Conservation (phyloP, 345 rosid genomes). For the Raphanus sativus region DNA sequence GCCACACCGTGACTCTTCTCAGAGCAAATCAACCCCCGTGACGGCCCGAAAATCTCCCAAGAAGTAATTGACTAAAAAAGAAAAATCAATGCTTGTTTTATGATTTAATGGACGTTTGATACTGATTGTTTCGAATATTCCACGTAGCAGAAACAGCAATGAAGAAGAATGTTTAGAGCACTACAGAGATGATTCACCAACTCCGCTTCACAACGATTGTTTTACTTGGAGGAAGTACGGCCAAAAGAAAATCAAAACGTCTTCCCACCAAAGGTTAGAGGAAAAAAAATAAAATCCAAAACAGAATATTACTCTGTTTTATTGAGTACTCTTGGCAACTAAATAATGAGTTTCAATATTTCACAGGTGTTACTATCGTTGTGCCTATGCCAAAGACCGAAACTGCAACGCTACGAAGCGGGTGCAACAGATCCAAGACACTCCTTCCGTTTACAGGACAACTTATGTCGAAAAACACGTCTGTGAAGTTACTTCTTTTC, state of each 20-base stretch:
- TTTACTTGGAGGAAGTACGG: slow-evolving; percentile 54
- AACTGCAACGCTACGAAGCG: slow-evolving; percentile 49
- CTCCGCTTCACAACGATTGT: slow-evolving; percentile 23
- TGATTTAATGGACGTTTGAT: neutral
- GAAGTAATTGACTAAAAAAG: neutral
- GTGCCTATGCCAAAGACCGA: slow-evolving; percentile 41
- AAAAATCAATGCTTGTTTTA: too few species aligned
- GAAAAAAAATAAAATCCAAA: neutral
- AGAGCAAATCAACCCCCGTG: neutral
- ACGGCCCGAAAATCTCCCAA: neutral
- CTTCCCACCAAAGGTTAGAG: slow-evolving; percentile 36
- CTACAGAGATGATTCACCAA: neutral
- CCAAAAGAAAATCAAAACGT: slow-evolving; percentile 41
- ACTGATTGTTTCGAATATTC: neutral
- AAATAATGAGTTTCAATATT: neutral
- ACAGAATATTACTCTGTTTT: neutral
- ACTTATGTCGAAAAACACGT: slow-evolving; percentile 42
- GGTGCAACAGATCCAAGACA: slow-evolving; percentile 37
- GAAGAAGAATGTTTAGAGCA: neutral
- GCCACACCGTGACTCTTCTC: neutral
- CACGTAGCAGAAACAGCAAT: neutral
- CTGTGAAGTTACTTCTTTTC: neutral
- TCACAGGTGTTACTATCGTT: slow-evolving; percentile 44
- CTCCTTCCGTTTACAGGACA: slow-evolving; percentile 33
- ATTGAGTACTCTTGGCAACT: neutral